These are phyloP conservation scores for Rutstroemia sp. DNA, from an alignment of 2,329 filamentous ascomycete genomes.

Conservation along the genomic window DNA sequence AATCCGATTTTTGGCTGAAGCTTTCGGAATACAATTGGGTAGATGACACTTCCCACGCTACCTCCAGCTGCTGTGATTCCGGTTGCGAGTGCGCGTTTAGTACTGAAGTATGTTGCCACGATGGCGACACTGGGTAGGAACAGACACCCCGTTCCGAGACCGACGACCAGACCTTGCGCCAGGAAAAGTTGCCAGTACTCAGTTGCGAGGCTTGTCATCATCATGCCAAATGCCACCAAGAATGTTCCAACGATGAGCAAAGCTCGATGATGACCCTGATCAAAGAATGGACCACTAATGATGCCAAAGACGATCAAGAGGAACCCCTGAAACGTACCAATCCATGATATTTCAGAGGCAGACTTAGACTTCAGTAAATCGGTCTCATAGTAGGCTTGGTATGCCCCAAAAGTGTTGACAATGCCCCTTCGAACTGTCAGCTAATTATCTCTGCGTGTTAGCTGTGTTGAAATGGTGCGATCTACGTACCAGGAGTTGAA, in stretches of 20 bases:
- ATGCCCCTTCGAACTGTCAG: slow-evolving; percentile 29
- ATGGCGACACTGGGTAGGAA: slow-evolving; percentile 47
- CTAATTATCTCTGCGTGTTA: no score
- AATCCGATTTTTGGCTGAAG: slow-evolving; percentile 35
- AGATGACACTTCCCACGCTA: slow-evolving; percentile 39
- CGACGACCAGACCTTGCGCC: slow-evolving; percentile 37
- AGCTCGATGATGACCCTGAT: slow-evolving; percentile 37
- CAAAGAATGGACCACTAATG: slow-evolving; percentile 38
- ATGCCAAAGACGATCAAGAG: slow-evolving; percentile 37
- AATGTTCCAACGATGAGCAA: slow-evolving; percentile 35
- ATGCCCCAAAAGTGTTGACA: slow-evolving; percentile 43
- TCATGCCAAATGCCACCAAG: slow-evolving; percentile 39
- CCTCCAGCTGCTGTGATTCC: slow-evolving; percentile 25
- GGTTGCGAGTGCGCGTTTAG: slow-evolving; percentile 29
- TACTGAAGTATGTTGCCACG: slow-evolving; percentile 40
- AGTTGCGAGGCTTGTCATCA: slow-evolving; percentile 33
- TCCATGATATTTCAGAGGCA: slow-evolving; percentile 36
- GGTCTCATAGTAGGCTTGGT: slow-evolving; percentile 44
- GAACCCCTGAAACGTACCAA: slow-evolving; percentile 40
- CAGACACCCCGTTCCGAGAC: slow-evolving; percentile 36
- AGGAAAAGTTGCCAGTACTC: slow-evolving; percentile 39
- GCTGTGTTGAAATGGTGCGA: no score
- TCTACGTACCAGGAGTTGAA: slow-evolving; percentile 43
- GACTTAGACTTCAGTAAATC: slow-evolving; percentile 32
- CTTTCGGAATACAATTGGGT: slow-evolving; percentile 39